Evolutionary conservation across 202 grass and related monocot genomes (phyloP).

Genomic region (Musa balbisiana): DNA sequence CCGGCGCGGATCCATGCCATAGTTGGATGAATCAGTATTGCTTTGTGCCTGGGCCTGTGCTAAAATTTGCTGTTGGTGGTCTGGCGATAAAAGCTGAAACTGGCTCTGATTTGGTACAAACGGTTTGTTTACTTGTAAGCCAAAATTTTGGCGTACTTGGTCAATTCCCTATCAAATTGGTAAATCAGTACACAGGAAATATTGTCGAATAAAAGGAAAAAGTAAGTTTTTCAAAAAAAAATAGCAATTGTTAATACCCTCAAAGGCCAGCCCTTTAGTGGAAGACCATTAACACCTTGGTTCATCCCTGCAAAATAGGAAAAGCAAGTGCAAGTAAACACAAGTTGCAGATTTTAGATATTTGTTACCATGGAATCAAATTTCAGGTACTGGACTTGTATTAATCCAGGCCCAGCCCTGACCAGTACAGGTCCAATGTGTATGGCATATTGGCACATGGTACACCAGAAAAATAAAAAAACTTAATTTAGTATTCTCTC

Average conservation of each 20-base stretch:
- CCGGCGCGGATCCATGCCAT: conserved; percentile 29
- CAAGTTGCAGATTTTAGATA: not conserved
- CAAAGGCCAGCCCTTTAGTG: conserved; percentile 92
- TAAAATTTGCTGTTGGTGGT: conserved; percentile 54
- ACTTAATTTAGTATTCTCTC: too few relatives aligned
- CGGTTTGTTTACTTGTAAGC: conserved; percentile 52
- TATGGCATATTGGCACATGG: too few relatives aligned
- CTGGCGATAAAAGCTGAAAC: conserved; percentile 78
- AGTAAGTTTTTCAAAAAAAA: too few relatives aligned
- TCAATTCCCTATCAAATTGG: conserved; percentile 53
- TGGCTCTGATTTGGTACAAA: conserved; percentile 66
- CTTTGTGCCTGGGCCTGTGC: conserved; percentile 69
- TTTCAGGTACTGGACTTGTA: not conserved
- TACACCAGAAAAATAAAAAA: too few relatives aligned
- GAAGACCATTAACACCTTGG: conserved; percentile 77
- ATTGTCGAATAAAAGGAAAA: not conserved
- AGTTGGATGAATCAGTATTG: conserved; percentile 37
- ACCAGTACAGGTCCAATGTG: too few relatives aligned
- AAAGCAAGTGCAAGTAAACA: conserved; percentile 2
- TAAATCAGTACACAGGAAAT: not conserved
- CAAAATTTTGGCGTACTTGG: conserved; percentile 69
- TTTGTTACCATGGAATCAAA: not conserved
- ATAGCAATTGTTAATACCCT: conserved; percentile 39
- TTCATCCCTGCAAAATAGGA: conserved; percentile 49
- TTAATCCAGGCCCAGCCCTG: too few relatives aligned